Percentiles rank a stretch among this genome's conserved stretches.
phyloP scores from a whole-genome alignment of 2,329 filamentous ascomycete genomes.

The Diaporthe sp. region DNA sequence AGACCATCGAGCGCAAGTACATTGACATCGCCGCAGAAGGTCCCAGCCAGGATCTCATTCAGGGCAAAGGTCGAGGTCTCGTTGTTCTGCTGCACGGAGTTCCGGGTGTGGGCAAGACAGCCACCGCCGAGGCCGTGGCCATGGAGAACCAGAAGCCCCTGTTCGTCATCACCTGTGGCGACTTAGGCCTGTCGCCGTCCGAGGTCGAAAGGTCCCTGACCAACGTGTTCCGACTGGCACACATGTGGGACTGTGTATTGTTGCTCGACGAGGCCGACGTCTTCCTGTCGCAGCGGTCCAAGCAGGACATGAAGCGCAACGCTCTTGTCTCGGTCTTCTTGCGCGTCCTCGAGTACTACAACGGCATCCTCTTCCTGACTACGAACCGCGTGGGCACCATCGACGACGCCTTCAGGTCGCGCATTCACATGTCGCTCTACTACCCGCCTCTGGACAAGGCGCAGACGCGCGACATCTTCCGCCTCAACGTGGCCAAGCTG shows the following conservation, averaged over 20 bases:
- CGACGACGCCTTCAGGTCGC: slow-evolving; percentile 47
- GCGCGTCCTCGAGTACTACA: slow-evolving; percentile 47
- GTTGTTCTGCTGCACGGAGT: slow-evolving; percentile 53
- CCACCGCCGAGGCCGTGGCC: slow-evolving; percentile 56
- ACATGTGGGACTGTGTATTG: slow-evolving; percentile 57
- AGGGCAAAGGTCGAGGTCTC: slow-evolving; percentile 53
- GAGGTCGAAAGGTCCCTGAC: slow-evolving; percentile 49
- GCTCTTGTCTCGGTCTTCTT: slow-evolving; percentile 49
- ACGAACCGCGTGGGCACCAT: slow-evolving; percentile 51
- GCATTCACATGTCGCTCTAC: slow-evolving; percentile 51
- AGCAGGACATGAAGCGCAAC: slow-evolving; percentile 49
- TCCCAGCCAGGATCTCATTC: slow-evolving; percentile 37
- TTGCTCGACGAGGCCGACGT: slow-evolving; percentile 58
- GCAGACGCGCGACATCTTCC: slow-evolving; percentile 41
- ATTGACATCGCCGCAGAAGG: background rate
- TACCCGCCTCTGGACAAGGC: slow-evolving; percentile 45
- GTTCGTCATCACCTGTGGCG: slow-evolving; percentile 48
- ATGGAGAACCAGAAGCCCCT: slow-evolving; percentile 50
- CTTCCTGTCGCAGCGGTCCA: slow-evolving; percentile 53
- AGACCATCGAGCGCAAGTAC: slow-evolving; percentile 22
- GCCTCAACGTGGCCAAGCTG: slow-evolving; percentile 32
- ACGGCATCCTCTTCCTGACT: slow-evolving; percentile 55
- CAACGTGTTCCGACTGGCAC: slow-evolving; percentile 48
- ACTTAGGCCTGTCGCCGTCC: slow-evolving; percentile 47
- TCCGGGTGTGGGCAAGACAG: slow-evolving; percentile 55